Evolutionary conservation across 2,329 filamentous ascomycete genomes (phyloP).

Genomic region (Ambrosiella cleistominuta): DNA sequence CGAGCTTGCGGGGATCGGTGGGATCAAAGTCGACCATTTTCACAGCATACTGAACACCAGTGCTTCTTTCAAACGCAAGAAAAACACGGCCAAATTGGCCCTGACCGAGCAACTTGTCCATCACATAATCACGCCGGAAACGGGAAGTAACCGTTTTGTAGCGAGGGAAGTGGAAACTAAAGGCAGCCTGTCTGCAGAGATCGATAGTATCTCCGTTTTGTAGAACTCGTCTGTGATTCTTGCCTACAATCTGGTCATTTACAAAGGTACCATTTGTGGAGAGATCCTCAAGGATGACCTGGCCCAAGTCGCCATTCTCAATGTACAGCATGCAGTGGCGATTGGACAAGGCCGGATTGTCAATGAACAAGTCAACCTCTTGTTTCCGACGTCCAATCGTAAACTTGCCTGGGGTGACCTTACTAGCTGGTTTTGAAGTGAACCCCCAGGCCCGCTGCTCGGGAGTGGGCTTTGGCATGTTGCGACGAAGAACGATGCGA

Average conservation of each 20-base stretch:
- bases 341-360: constrained; percentile 51
- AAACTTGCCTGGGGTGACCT: constrained; percentile 14
- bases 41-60: constrained; percentile 70
- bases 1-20: neutral
- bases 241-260: constrained; percentile 76
- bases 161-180: constrained; percentile 73
- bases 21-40: constrained; percentile 88
- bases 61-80: constrained; percentile 70
- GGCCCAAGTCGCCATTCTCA: constrained; percentile 39
- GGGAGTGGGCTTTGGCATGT: constrained; percentile 42
- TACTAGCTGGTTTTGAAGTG: constrained; percentile 24
- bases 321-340: constrained; percentile 56
- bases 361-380: constrained; percentile 45
- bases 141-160: constrained; percentile 45
- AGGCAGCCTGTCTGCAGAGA: constrained; percentile 68
- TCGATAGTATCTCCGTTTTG: constrained; percentile 82
- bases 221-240: constrained; percentile 79
- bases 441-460: constrained; percentile 18
- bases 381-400: constrained; percentile 7
- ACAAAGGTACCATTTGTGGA: constrained; percentile 95
- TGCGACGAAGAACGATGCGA: constrained; percentile 52
- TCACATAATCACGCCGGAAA: constrained; percentile 73
- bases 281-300: constrained; percentile 67
- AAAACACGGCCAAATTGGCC: constrained; percentile 93
- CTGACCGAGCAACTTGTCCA: constrained; percentile 75